Percentiles rank a stretch among this genome's conserved stretches.
phyloP scores from a whole-genome alignment of 2,329 filamentous ascomycete species.

The Colletotrichum lupini region DNA sequence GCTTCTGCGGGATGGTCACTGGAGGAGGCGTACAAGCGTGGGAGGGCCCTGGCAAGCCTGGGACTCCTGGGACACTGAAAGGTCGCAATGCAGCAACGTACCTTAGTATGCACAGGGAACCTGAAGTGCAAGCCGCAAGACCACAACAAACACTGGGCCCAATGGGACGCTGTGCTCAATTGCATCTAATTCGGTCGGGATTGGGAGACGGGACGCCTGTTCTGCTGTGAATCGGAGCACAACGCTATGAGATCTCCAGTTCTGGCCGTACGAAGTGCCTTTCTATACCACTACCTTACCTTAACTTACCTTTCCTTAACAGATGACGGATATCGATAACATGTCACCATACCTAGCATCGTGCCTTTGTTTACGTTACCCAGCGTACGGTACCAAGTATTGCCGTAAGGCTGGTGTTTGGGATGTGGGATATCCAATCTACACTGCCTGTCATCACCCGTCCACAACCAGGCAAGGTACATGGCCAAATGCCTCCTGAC shows the following conservation, averaged over 20 bases:
- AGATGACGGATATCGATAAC: neutral
- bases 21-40: neutral
- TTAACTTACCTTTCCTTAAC: too few species aligned
- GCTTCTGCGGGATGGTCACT: neutral
- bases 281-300: neutral
- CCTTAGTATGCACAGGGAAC: neutral
- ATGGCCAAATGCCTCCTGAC: neutral
- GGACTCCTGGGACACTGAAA: neutral
- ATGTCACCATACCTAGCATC: neutral
- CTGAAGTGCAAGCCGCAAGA: neutral
- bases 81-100: neutral
- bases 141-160: slow-evolving; percentile 15
- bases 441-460: neutral
- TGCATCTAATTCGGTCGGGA: neutral
- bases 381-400: neutral
- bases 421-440: neutral
- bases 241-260: neutral
- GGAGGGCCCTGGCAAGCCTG: neutral
- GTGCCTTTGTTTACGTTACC: neutral
- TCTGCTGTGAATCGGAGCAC: slow-evolving; percentile 15
- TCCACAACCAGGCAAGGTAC: neutral
- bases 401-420: neutral
- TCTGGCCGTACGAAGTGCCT: neutral
- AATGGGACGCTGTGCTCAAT: slow-evolving; percentile 2
- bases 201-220: neutral